These are phyloP conservation scores for Cryptosporidium muris DNA, from an alignment of 169 alveolate genomes.

Conservation along the genomic window DNA sequence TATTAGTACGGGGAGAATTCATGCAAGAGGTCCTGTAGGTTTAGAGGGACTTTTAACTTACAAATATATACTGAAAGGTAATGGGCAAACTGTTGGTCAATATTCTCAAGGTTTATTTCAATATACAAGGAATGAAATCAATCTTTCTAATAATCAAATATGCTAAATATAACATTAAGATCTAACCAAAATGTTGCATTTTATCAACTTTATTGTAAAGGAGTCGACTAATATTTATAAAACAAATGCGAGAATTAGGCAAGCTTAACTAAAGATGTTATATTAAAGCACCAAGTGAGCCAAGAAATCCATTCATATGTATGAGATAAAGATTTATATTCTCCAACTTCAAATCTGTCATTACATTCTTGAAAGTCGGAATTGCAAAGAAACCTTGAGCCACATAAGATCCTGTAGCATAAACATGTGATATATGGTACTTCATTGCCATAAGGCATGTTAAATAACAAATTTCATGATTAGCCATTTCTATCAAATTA, in stretches of 20 bases:
- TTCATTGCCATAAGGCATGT: constrained; percentile 16
- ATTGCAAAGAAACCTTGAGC: constrained; percentile 27
- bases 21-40: constrained; percentile 84
- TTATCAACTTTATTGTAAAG: background rate
- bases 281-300: constrained; percentile 65
- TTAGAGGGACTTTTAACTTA: constrained; percentile 78
- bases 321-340: constrained; percentile 43
- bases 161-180: background rate
- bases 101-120: constrained; percentile 26
- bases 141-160: background rate
- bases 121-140: constrained; percentile 28
- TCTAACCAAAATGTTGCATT: background rate
- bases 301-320: constrained; percentile 63
- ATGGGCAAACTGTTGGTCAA: constrained; percentile 76
- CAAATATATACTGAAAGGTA: constrained; percentile 74
- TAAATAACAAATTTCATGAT: constrained; percentile 26
- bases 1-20: constrained; percentile 78
- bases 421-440: constrained; percentile 22
- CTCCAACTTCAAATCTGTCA: constrained; percentile 25
- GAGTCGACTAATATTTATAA: background rate
- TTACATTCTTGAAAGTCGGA: constrained; percentile 8
- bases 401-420: constrained; percentile 49
- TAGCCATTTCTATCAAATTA: constrained; percentile 41
- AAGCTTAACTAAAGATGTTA: no score
- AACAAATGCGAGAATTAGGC: background rate